These are phyloP conservation scores for Hypseocharis bilobata DNA, from an alignment of 441 rosid genomes.

Conservation along the genomic window DNA sequence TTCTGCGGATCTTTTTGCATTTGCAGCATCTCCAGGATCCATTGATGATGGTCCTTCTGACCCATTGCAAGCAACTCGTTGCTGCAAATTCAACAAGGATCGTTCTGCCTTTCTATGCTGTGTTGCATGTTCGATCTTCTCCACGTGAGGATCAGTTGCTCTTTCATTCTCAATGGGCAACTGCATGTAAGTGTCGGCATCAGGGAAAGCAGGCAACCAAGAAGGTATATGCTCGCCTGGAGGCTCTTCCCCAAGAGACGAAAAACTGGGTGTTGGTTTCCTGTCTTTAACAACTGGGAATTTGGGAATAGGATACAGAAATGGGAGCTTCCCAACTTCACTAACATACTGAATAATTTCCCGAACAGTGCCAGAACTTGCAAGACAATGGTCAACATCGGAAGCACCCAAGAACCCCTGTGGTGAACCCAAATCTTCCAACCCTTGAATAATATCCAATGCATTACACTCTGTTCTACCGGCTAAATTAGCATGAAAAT, in stretches of 20 bases:
- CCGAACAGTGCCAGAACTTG: conserved; percentile 49
- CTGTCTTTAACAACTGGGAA: conserved; percentile 54
- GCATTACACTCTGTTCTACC: conserved; percentile 59
- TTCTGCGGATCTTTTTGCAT: conserved; percentile 31
- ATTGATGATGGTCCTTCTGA: conserved; percentile 36
- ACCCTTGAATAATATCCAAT: conserved; percentile 59
- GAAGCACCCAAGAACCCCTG: conserved; percentile 64
- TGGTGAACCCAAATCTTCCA: conserved; percentile 53
- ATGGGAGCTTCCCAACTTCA: conserved; percentile 46
- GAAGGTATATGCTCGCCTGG: conserved; percentile 64
- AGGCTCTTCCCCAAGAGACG: conserved; percentile 48
- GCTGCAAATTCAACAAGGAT: conserved; percentile 37
- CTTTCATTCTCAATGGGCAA: conserved; percentile 26
- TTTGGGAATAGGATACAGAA: conserved; percentile 52
- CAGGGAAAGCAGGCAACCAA: conserved; percentile 81
- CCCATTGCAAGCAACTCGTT: conserved; percentile 34
- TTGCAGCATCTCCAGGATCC: conserved; percentile 29
- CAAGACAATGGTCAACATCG: conserved; percentile 49
- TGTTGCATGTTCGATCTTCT: conserved; percentile 28
- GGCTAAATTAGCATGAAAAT: conserved; percentile 48
- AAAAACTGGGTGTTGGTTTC: conserved; percentile 42
- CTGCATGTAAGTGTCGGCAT: conserved; percentile 33
- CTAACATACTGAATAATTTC: conserved; percentile 55
- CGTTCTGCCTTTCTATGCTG: conserved; percentile 27
- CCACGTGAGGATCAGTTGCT: conserved; percentile 25